These are phyloP conservation scores for Mycena chlorophos DNA, from an alignment of 768 basidiomycete genomes.

Conservation along the genomic window DNA sequence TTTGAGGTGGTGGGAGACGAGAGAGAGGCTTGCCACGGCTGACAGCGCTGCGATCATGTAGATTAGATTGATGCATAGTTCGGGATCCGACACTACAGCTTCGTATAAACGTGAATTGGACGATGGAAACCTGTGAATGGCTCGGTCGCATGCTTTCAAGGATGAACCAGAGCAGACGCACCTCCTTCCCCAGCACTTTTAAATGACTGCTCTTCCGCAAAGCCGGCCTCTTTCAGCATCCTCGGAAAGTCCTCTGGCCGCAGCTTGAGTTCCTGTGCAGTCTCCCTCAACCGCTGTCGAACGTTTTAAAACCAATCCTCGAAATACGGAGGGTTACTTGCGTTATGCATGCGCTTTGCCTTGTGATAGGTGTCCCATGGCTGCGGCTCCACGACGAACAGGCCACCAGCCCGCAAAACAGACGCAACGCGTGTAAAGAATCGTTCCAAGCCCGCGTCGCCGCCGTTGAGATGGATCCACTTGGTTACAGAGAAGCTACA, in stretches of 20 bases:
- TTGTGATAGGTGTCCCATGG: conserved; percentile 83
- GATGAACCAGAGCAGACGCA: too few species aligned
- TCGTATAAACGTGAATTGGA: conserved; percentile 63
- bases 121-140: conserved; percentile 53
- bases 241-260: conserved; percentile 64
- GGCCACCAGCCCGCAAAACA: conserved; percentile 61
- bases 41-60: too few species aligned
- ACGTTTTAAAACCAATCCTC: background rate
- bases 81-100: conserved; percentile 27
- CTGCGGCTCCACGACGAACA: conserved; percentile 81
- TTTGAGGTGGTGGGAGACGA: background rate
- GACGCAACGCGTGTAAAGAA: conserved; percentile 68
- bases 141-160: too few species aligned
- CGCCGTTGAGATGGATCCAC: conserved; percentile 87
- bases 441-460: conserved; percentile 65
- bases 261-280: conserved; percentile 52
- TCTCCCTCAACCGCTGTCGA: conserved; percentile 56
- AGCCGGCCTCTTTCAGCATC: conserved; percentile 62
- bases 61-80: too few species aligned
- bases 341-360: conserved; percentile 67
- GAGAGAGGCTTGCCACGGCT: too few species aligned
- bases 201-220: conserved; percentile 47
- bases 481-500: conserved; percentile 82
- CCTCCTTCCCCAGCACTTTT: conserved; percentile 68
- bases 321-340: conserved; percentile 26